Conservation (phyloP, 192 early-diverging fungal species). For the Fimicolochytrium jonesii region DNA sequence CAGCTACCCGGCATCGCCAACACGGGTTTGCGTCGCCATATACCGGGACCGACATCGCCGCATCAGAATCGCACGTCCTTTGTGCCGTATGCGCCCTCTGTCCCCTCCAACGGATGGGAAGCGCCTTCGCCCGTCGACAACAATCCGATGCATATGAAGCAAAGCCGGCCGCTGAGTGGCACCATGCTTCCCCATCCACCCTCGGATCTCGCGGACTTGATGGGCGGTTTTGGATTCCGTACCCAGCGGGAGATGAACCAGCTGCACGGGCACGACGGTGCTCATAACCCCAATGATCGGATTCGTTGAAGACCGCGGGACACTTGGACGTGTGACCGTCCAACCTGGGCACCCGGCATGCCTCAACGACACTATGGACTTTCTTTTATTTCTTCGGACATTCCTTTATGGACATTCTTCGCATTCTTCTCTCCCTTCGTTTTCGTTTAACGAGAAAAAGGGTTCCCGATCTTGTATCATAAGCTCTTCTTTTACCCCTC, state of each 20-base stretch:
- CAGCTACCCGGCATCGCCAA: neutral
- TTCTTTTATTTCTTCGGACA: neutral
- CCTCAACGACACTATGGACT: neutral
- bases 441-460: no score
- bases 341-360: no score
- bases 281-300: no score
- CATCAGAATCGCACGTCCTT: neutral
- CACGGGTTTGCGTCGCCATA: neutral
- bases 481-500: no score
- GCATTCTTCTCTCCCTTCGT: no score
- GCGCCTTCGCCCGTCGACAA: neutral
- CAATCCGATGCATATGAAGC: neutral
- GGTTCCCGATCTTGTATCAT: no score
- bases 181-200: neutral
- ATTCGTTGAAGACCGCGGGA: no score
- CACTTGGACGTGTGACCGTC: no score
- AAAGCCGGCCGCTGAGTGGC: neutral
- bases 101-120: neutral
- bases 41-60: neutral
- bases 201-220: slow-evolving; percentile 11
- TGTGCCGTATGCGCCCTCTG: neutral
- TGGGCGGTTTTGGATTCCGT: slow-evolving; percentile 21
- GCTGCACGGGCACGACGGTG: neutral
- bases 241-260: neutral
- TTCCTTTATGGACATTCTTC: neutral